phyloP scores from a whole-genome alignment of 805 yeast genomes.

The Wickerhamiella azyma region DNA sequence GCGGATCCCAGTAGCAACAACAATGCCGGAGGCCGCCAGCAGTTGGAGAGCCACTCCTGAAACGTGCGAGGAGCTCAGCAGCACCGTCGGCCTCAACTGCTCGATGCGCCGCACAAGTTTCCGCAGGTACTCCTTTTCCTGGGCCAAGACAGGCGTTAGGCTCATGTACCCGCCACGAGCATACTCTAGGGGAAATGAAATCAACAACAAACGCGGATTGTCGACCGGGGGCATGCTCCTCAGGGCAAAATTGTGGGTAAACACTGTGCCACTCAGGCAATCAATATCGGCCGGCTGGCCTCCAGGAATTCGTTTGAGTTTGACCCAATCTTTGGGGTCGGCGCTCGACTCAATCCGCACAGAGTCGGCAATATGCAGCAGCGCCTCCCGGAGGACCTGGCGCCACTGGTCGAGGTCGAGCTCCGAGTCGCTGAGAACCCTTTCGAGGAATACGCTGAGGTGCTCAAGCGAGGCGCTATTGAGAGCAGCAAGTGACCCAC shows the following conservation, averaged over 20 bases:
- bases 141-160: slow-evolving; percentile 69
- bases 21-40: slow-evolving; percentile 58
- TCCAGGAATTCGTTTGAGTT: slow-evolving; percentile 73
- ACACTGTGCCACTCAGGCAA: slow-evolving; percentile 64
- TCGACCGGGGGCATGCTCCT: slow-evolving; percentile 58
- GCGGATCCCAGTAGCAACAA: slow-evolving; percentile 71
- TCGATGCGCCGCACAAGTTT: slow-evolving; percentile 68
- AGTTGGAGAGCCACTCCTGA: slow-evolving; percentile 69
- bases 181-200: slow-evolving; percentile 85
- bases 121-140: slow-evolving; percentile 71
- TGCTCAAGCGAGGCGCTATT: slow-evolving; percentile 24
- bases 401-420: slow-evolving; percentile 46
- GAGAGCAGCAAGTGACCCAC: slow-evolving; percentile 20
- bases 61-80: slow-evolving; percentile 65
- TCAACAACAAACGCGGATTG: slow-evolving; percentile 63
- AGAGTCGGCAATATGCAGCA: slow-evolving; percentile 1
- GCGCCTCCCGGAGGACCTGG: slow-evolving; percentile 29
- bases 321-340: slow-evolving; percentile 80
- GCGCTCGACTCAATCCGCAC: slow-evolving; percentile 30
- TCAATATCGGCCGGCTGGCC: slow-evolving; percentile 48
- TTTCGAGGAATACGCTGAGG: slow-evolving; percentile 21
- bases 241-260: slow-evolving; percentile 70
- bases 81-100: slow-evolving; percentile 62
- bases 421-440: slow-evolving; percentile 23
- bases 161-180: slow-evolving; percentile 64